These are phyloP conservation scores for Alternaria conjuncta DNA, from an alignment of 2,329 filamentous ascomycete species.

Conservation along the genomic window DNA sequence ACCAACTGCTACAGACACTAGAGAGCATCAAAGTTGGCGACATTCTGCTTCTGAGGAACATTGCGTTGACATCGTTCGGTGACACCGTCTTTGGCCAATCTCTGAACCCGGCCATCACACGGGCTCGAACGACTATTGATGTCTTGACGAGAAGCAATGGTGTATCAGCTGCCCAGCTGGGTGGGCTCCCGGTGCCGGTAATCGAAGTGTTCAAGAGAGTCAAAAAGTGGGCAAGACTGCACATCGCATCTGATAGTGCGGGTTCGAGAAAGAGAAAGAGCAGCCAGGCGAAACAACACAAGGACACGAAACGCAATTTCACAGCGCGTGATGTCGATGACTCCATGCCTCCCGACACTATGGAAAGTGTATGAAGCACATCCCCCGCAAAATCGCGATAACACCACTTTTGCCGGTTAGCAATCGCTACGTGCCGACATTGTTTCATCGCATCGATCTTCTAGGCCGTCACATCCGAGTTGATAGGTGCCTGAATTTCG, in stretches of 20 bases:
- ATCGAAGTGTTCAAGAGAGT: constrained; percentile 70
- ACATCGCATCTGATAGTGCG: constrained; percentile 59
- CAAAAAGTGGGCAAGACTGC: constrained; percentile 75
- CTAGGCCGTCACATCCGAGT: not conserved
- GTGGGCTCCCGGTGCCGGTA: constrained; percentile 55
- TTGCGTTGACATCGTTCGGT: constrained; percentile 77
- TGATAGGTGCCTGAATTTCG: constrained; percentile 28
- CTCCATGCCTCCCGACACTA: constrained; percentile 41
- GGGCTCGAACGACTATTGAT: constrained; percentile 68
- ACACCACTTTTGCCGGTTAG: not conserved
- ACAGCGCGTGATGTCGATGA: constrained; percentile 20
- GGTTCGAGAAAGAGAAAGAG: constrained; percentile 29
- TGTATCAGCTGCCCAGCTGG: constrained; percentile 56
- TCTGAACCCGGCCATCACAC: constrained; percentile 73
- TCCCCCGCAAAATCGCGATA: not conserved
- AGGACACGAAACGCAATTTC: constrained; percentile 17
- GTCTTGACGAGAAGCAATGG: constrained; percentile 67
- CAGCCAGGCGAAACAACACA: constrained; percentile 1
- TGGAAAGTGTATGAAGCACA: constrained; percentile 29
- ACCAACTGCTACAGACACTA: constrained; percentile 50
- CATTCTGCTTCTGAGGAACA: constrained; percentile 78
- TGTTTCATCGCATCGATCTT: not conserved
- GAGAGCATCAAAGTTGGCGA: constrained; percentile 70
- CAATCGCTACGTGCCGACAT: not conserved
- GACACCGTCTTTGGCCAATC: constrained; percentile 85